Evolutionary conservation across 371 early-diverging fungal species (phyloP).

Genomic region (Choanephora cucurbitarum): DNA sequence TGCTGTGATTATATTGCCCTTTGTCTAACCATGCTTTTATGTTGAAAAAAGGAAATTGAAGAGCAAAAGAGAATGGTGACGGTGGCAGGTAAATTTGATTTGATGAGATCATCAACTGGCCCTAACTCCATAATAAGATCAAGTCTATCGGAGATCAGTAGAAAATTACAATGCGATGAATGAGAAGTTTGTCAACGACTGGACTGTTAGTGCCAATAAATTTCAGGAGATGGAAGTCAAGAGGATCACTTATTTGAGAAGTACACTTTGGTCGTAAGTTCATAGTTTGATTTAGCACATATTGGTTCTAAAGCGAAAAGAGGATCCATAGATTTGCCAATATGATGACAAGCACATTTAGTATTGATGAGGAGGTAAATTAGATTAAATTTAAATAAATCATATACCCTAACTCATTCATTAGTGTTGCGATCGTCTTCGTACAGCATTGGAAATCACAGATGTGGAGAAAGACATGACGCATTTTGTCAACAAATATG

Average conservation of each 20-base stretch:
- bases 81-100: constrained; percentile 32
- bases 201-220: constrained; percentile 33
- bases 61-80: constrained; percentile 26
- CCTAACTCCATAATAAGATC: too few relatives aligned
- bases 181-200: constrained; percentile 36
- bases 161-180: constrained; percentile 35
- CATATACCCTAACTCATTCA: not conserved
- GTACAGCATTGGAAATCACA: constrained; percentile 42
- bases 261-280: constrained; percentile 44
- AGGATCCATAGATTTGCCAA: constrained; percentile 38
- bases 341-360: constrained; percentile 48
- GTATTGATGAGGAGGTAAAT: constrained; percentile 47
- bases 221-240: constrained; percentile 50
- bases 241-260: constrained; percentile 40
- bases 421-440: constrained; percentile 49
- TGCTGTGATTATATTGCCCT: not conserved
- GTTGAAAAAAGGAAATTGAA: constrained; percentile 38
- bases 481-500: constrained; percentile 31
- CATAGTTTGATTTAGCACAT: not conserved
- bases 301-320: not conserved
- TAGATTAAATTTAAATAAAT: not conserved
- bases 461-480: constrained; percentile 41
- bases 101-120: too few relatives aligned
- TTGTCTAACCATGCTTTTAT: constrained; percentile 19
- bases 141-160: constrained; percentile 40